phyloP scores from a whole-genome alignment of 2,329 filamentous ascomycete species.

The Fusarium cyanostomum region DNA sequence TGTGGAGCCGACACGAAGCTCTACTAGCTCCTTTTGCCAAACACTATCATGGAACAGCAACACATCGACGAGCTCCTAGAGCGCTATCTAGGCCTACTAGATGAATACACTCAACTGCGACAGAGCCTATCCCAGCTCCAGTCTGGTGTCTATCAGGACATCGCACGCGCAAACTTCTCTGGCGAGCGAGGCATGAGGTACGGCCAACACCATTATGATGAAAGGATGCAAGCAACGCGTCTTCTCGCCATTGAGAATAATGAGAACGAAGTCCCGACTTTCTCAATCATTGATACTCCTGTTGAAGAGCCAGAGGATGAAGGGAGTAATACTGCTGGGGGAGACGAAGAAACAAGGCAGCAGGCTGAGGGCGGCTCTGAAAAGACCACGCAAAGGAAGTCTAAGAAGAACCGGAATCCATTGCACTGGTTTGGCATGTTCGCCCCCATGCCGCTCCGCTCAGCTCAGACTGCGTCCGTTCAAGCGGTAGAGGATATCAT shows the following conservation, averaged over 20 bases:
- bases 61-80: constrained; percentile 71
- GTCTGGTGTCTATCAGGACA: constrained; percentile 63
- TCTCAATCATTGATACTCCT: constrained; percentile 21
- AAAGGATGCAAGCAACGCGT: constrained; percentile 72
- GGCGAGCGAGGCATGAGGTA: constrained; percentile 71
- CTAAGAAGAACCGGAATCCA: constrained; percentile 52
- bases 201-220: constrained; percentile 76
- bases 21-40: background rate
- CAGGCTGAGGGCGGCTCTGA: constrained; percentile 13
- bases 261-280: constrained; percentile 26
- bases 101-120: constrained; percentile 72
- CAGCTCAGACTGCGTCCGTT: constrained; percentile 68
- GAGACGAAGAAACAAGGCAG: constrained; percentile 8
- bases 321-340: background rate
- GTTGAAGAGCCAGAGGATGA: constrained; percentile 12
- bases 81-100: constrained; percentile 71
- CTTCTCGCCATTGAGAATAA: constrained; percentile 47
- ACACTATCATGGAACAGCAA: constrained; percentile 42
- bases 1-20: no score
- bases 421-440: constrained; percentile 66
- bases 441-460: constrained; percentile 61
- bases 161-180: constrained; percentile 81
- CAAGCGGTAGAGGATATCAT: constrained; percentile 66
- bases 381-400: constrained; percentile 24
- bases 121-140: constrained; percentile 63